phyloP scores from a whole-genome alignment of 306 rosid genomes.

The Lathyrus aphaca region DNA sequence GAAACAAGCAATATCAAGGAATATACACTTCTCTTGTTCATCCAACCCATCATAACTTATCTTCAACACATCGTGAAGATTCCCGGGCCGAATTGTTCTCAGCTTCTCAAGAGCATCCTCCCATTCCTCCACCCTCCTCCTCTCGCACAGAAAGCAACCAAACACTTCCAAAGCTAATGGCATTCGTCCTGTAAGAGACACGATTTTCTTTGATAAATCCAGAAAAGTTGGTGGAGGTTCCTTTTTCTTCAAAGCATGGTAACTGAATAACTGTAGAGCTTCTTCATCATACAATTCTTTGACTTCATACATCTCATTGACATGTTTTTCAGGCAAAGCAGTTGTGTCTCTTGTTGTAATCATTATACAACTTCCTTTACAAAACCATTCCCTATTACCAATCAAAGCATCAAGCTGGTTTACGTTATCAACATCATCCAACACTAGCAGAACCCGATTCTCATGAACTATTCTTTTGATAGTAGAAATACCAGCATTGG shows the following conservation, averaged over 20 bases:
- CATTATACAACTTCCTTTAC: slow-evolving; percentile 57
- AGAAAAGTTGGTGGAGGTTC: slow-evolving; percentile 36
- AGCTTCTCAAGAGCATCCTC: slow-evolving; percentile 49
- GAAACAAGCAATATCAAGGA: slow-evolving; percentile 67
- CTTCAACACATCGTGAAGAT: slow-evolving; percentile 65
- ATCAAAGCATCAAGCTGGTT: slow-evolving; percentile 48
- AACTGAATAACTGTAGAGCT: slow-evolving; percentile 57
- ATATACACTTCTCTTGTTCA: slow-evolving; percentile 52
- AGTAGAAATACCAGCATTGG: slow-evolving; percentile 27
- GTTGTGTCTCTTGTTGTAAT: slow-evolving; percentile 59
- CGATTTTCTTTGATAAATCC: slow-evolving; percentile 48
- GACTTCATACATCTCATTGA: slow-evolving; percentile 46
- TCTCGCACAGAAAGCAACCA: slow-evolving; percentile 56
- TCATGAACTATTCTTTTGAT: slow-evolving; percentile 33
- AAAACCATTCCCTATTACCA: slow-evolving; percentile 52
- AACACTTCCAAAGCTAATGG: slow-evolving; percentile 78
- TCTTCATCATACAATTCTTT: slow-evolving; percentile 39
- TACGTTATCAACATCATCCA: slow-evolving; percentile 62
- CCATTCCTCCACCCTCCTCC: slow-evolving; percentile 58
- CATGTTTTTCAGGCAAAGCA: slow-evolving; percentile 34
- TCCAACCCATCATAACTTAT: slow-evolving; percentile 59
- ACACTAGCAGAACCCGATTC: slow-evolving; percentile 53
- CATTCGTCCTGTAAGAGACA: slow-evolving; percentile 55
- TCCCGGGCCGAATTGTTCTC: slow-evolving; percentile 39
- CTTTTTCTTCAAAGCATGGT: slow-evolving; percentile 59